These are phyloP conservation scores for Pseudomonodictys pantanalensis DNA, from an alignment of 495 filamentous ascomycete genomes.

Conservation along the genomic window DNA sequence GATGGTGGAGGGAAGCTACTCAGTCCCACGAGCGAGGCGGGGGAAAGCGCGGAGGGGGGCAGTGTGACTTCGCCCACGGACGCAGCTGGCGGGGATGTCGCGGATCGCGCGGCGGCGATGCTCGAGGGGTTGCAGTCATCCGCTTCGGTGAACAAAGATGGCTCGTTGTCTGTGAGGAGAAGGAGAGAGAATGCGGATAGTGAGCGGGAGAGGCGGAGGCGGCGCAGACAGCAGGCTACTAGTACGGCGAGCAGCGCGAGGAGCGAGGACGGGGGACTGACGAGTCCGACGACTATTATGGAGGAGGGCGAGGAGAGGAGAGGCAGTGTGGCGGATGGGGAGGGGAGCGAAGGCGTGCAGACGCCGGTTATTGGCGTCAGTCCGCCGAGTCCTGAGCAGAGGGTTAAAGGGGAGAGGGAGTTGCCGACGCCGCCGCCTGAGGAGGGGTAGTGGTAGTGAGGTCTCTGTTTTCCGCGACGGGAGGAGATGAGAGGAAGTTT, in stretches of 20 bases:
- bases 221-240: constrained; percentile 27
- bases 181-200: constrained; percentile 39
- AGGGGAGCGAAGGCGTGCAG: constrained; percentile 1
- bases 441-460: no score
- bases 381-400: constrained; percentile 36
- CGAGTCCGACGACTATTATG: constrained; percentile 21
- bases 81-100: constrained; percentile 51
- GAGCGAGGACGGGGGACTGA: constrained; percentile 21
- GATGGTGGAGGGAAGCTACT: constrained; percentile 27
- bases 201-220: constrained; percentile 36
- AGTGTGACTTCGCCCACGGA: constrained; percentile 33
- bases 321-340: background rate
- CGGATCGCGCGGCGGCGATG: constrained; percentile 76
- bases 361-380: constrained; percentile 36
- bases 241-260: constrained; percentile 6
- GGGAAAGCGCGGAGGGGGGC: constrained; percentile 17
- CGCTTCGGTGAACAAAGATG: constrained; percentile 45
- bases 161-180: constrained; percentile 36
- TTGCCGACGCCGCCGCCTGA: constrained; percentile 28
- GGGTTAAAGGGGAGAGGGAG: constrained; percentile 9
- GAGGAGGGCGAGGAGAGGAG: constrained; percentile 30
- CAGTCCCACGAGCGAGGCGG: constrained; percentile 20
- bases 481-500: no score
- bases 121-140: constrained; percentile 73
- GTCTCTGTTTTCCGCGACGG: no score